phyloP scores from a whole-genome alignment of 768 basidiomycete genomes.

The Agaricus blazei region DNA sequence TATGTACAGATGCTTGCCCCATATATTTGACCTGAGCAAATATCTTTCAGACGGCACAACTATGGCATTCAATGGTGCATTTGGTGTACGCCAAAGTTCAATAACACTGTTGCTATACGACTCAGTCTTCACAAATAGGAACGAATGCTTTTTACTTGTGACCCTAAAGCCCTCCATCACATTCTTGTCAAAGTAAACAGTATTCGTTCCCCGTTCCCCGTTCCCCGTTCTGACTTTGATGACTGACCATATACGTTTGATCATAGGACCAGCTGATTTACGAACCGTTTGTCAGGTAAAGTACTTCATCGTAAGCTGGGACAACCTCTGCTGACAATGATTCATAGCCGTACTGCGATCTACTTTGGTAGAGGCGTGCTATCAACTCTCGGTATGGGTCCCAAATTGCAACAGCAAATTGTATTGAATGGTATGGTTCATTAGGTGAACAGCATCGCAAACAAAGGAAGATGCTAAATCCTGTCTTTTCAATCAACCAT shows the following conservation, averaged over 20 bases:
- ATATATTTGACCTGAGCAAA: background rate
- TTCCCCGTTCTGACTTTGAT: background rate
- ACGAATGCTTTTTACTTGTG: conserved; percentile 17
- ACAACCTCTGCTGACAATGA: too few species aligned
- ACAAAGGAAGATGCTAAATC: conserved; percentile 33
- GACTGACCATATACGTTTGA: background rate
- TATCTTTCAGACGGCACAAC: conserved; percentile 24
- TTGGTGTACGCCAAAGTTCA: conserved; percentile 23
- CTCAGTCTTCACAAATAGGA: background rate
- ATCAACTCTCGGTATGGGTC: conserved; percentile 16
- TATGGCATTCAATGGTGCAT: conserved; percentile 24
- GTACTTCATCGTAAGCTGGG: background rate
- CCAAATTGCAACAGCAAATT: background rate
- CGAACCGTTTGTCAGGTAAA: conserved; percentile 23
- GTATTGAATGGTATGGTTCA: background rate
- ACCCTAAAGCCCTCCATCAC: conserved; percentile 40
- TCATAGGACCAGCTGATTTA: conserved; percentile 25
- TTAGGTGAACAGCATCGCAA: conserved; percentile 11
- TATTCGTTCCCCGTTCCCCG: background rate
- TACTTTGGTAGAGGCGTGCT: conserved; percentile 19
- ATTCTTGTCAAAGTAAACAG: conserved; percentile 37
- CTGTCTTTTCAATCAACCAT: conserved; percentile 28
- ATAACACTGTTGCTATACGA: background rate
- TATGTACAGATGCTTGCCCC: conserved; percentile 8
- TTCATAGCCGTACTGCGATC: conserved; percentile 14